These are phyloP conservation scores for Monosporascus sp. DNA, from an alignment of 2,329 filamentous ascomycete species.

Conservation along the genomic window DNA sequence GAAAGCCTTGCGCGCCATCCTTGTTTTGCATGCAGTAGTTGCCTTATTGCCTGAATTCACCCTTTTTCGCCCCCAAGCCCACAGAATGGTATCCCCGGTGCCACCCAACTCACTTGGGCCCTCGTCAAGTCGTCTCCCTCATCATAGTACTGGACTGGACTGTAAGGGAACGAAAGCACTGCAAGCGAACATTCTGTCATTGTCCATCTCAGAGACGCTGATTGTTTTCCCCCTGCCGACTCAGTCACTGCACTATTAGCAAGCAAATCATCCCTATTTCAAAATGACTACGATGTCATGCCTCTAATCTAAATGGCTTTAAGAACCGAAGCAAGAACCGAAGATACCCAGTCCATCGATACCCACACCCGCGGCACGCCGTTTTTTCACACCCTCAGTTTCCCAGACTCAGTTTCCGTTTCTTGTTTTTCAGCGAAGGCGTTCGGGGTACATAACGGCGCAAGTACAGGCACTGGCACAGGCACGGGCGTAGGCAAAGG, in stretches of 20 bases:
- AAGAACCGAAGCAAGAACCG: not conserved
- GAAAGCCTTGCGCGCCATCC: not conserved
- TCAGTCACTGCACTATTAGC: too few relatives aligned
- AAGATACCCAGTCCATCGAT: slow-evolving; percentile 19
- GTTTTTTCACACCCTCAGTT: slow-evolving; percentile 8
- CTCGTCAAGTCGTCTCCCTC: not conserved
- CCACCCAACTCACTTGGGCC: not conserved
- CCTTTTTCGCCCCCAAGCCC: not conserved
- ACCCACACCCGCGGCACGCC: slow-evolving; percentile 15
- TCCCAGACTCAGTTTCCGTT: not conserved
- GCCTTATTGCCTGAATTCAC: not conserved
- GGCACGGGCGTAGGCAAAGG: not conserved
- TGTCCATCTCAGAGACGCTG: not conserved
- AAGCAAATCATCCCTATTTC: not conserved
- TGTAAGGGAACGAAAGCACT: not conserved
- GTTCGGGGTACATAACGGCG: not conserved
- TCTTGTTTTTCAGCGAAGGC: not conserved
- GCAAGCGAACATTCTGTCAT: not conserved
- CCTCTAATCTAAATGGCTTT: slow-evolving; percentile 26
- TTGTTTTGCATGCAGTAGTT: not conserved
- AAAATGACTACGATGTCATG: slow-evolving; percentile 18
- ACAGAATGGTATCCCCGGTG: not conserved
- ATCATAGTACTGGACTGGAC: not conserved
- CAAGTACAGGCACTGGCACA: not conserved
- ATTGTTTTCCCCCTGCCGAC: not conserved